phyloP scores from a whole-genome alignment of 495 filamentous ascomycete genomes.

The Thozetella sp. region DNA sequence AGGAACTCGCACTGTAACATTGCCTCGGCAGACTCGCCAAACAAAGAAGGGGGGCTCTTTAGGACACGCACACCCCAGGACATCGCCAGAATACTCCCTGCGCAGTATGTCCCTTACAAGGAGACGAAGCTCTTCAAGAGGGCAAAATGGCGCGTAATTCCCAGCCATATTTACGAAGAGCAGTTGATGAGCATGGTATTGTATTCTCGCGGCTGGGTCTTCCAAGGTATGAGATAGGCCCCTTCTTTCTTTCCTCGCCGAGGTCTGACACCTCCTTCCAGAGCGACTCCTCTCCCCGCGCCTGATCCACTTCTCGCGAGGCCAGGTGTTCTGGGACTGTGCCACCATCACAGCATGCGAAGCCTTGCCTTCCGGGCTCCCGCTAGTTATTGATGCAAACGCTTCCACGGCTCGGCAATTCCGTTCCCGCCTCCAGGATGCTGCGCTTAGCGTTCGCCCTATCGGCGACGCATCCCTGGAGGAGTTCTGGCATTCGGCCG shows the following conservation, averaged over 20 bases:
- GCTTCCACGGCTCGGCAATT: constrained; percentile 11
- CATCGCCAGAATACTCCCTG: background rate
- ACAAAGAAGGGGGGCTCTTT: constrained; percentile 11
- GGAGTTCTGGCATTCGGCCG: constrained; percentile 10
- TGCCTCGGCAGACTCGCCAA: constrained; percentile 11
- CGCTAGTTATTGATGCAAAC: constrained; percentile 4
- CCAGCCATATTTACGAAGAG: background rate
- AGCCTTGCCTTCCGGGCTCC: constrained; percentile 7
- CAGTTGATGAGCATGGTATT: constrained; percentile 9
- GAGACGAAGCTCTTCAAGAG: background rate
- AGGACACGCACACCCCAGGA: background rate
- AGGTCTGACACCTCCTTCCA: background rate
- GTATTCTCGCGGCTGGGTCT: constrained; percentile 27
- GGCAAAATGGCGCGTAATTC: background rate
- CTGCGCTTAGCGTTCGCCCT: constrained; percentile 2
- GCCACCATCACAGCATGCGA: constrained; percentile 9
- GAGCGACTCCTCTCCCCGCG: constrained; percentile 28
- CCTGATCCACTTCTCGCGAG: constrained; percentile 18
- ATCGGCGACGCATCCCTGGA: constrained; percentile 12
- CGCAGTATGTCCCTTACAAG: background rate
- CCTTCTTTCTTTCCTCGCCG: background rate
- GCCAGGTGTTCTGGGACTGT: constrained; percentile 32
- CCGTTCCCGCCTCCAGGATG: constrained; percentile 10
- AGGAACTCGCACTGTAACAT: constrained; percentile 16
- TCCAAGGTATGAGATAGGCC: constrained; percentile 14